A percentile compares a stretch with the other conserved stretches of the same genome.
Evolutionary conservation across 495 filamentous ascomycete genomes (phyloP).

Genomic region (Aspergillus nidulans): DNA sequence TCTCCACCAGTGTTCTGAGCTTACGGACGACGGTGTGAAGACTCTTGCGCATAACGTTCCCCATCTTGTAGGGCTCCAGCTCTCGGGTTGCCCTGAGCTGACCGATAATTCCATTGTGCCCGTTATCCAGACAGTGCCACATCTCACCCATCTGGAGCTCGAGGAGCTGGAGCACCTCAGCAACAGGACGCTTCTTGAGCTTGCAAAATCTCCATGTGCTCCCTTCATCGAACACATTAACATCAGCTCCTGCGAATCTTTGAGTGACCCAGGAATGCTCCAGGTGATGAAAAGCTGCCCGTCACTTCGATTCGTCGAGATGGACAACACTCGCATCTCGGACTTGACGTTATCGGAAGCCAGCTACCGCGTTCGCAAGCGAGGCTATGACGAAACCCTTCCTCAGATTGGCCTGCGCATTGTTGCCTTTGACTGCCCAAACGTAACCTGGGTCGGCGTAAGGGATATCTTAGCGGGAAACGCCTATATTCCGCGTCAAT

Average conservation of each 20-base stretch:
- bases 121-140: conserved; percentile 68
- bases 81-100: conserved; percentile 65
- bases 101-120: conserved; percentile 69
- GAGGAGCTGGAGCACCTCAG: conserved; percentile 80
- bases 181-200: conserved; percentile 63
- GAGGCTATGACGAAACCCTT: conserved; percentile 49
- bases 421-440: conserved; percentile 86
- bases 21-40: conserved; percentile 68
- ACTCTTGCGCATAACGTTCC: conserved; percentile 71
- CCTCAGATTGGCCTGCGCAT: conserved; percentile 65
- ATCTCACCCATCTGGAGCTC: conserved; percentile 80
- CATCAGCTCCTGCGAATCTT: conserved; percentile 80
- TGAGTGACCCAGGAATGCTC: conserved; percentile 83
- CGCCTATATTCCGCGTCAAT: conserved; percentile 52
- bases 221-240: conserved; percentile 70
- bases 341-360: conserved; percentile 88
- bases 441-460: conserved; percentile 89
- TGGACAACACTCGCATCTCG: conserved; percentile 92
- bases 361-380: conserved; percentile 64
- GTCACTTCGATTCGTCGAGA: conserved; percentile 64
- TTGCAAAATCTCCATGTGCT: conserved; percentile 72
- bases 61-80: conserved; percentile 71
- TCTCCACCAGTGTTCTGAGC: conserved; percentile 66
- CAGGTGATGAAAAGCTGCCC: conserved; percentile 73
- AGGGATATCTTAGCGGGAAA: conserved; percentile 84